These are phyloP conservation scores for Wickerhamiella pararugosa DNA, from an alignment of 1,139 yeast genomes.

Conservation along the genomic window DNA sequence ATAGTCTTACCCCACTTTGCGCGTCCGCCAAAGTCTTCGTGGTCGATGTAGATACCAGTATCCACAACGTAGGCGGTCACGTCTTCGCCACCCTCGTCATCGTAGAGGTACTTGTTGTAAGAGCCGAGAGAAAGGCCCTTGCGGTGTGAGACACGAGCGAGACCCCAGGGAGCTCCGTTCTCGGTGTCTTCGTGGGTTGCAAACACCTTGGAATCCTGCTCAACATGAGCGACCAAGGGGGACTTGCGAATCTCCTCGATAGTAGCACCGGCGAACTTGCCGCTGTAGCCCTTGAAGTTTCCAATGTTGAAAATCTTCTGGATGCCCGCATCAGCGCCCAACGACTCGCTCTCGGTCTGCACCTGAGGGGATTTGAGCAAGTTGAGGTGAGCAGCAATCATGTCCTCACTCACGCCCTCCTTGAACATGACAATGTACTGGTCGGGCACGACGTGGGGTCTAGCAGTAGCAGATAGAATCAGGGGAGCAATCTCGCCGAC, in stretches of 20 bases:
- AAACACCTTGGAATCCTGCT: slow-evolving; percentile 62
- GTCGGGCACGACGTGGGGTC: slow-evolving; percentile 46
- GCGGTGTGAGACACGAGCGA: slow-evolving; percentile 88
- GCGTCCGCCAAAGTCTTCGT: slow-evolving; percentile 78
- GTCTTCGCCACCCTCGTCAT: slow-evolving; percentile 76
- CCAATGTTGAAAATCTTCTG: slow-evolving; percentile 50
- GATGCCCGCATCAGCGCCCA: slow-evolving; percentile 34
- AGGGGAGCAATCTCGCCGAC: slow-evolving; percentile 29
- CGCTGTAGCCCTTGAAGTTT: slow-evolving; percentile 45
- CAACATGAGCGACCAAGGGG: slow-evolving; percentile 47
- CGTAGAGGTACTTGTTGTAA: slow-evolving; percentile 76
- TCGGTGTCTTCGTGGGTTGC: slow-evolving; percentile 51
- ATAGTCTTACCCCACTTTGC: slow-evolving; percentile 90
- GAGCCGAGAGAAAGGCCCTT: slow-evolving; percentile 40
- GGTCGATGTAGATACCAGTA: slow-evolving; percentile 76
- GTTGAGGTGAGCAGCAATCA: slow-evolving; percentile 45
- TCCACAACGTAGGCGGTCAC: slow-evolving; percentile 87
- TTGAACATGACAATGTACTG: slow-evolving; percentile 70
- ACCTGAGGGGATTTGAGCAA: slow-evolving; percentile 40
- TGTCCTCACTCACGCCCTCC: slow-evolving; percentile 37
- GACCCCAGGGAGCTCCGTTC: slow-evolving; percentile 84
- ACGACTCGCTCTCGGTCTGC: slow-evolving; percentile 16
- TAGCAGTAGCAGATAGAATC: slow-evolving; percentile 28
- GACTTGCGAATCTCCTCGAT: slow-evolving; percentile 45
- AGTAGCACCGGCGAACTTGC: slow-evolving; percentile 57